Evolutionary conservation across 179 eudicot genomes (phyloP).

Genomic region (Sideroxylon spinosum): DNA sequence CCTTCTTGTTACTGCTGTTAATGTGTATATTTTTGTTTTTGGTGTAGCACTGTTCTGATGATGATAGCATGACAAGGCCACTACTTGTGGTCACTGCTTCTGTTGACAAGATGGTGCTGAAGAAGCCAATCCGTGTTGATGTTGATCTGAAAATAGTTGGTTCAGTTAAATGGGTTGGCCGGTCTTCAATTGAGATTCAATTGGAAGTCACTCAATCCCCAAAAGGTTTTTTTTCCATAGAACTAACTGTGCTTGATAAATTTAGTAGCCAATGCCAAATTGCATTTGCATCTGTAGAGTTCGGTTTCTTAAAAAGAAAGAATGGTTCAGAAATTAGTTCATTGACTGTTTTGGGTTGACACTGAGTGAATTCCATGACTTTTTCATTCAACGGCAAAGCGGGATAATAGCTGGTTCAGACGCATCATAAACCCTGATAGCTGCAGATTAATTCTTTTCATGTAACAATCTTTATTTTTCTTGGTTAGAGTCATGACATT

Average conservation of each 20-base stretch:
- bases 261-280: neutral
- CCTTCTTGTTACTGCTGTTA: neutral
- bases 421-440: neutral
- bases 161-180: conserved; percentile 94
- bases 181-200: conserved; percentile 90
- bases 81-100: conserved; percentile 87
- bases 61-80: conserved; percentile 85
- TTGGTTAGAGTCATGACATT: conserved; percentile 5
- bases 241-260: neutral
- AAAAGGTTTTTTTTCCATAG: conserved; percentile 25
- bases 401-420: neutral
- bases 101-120: conserved; percentile 90
- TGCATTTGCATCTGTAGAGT: neutral
- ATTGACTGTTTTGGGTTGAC: neutral
- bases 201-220: conserved; percentile 67
- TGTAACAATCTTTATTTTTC: neutral
- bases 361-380: neutral
- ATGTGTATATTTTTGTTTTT: conserved; percentile 12
- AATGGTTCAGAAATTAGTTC: neutral
- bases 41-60: conserved; percentile 86
- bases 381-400: neutral
- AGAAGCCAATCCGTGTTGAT: conserved; percentile 79
- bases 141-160: conserved; percentile 72
- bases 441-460: neutral
- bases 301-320: neutral